These are phyloP conservation scores for Pseudohyphozyma bogoriensis DNA, from an alignment of 768 basidiomycete species.

Conservation along the genomic window DNA sequence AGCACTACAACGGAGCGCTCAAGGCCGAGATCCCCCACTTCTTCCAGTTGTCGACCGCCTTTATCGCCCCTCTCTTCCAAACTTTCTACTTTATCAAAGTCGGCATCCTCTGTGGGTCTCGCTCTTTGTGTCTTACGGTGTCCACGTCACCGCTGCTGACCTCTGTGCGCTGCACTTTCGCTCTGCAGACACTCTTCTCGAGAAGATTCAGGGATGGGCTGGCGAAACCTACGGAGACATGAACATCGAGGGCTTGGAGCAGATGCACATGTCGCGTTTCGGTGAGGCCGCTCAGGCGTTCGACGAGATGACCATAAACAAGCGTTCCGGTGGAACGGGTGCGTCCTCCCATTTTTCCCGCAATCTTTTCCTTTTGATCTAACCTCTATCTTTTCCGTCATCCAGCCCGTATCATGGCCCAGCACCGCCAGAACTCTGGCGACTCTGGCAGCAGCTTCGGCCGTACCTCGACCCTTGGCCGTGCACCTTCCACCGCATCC, in stretches of 20 bases:
- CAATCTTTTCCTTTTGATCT: background rate
- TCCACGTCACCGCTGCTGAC: background rate
- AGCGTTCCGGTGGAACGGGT: slow-evolving; percentile 79
- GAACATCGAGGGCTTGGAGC: slow-evolving; percentile 43
- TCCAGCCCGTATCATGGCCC: slow-evolving; percentile 22
- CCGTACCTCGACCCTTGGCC: slow-evolving; percentile 19
- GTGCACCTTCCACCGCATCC: slow-evolving; percentile 20
- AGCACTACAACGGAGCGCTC: slow-evolving; percentile 53
- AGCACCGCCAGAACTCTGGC: slow-evolving; percentile 17
- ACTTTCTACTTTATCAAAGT: slow-evolving; percentile 99
- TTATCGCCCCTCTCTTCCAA: slow-evolving; percentile 95
- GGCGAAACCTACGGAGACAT: slow-evolving; percentile 63
- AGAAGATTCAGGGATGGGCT: slow-evolving; percentile 82
- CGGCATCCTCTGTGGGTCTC: slow-evolving; percentile 40
- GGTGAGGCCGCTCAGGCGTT: slow-evolving; percentile 62
- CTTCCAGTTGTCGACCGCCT: slow-evolving; percentile 72
- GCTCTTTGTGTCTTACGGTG: background rate
- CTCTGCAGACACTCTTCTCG: slow-evolving; percentile 74
- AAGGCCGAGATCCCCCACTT: slow-evolving; percentile 92
- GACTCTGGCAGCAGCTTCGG: slow-evolving; percentile 20
- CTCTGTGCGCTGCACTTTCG: background rate
- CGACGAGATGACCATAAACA: slow-evolving; percentile 50
- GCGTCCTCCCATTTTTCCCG: slow-evolving; percentile 36
- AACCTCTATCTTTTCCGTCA: background rate
- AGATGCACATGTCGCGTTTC: slow-evolving; percentile 76